A percentile compares a stretch with the other conserved stretches of the same genome.
Evolutionary conservation across 345 rosid genomes (phyloP).

Genomic region (Melastoma malabathricum): DNA sequence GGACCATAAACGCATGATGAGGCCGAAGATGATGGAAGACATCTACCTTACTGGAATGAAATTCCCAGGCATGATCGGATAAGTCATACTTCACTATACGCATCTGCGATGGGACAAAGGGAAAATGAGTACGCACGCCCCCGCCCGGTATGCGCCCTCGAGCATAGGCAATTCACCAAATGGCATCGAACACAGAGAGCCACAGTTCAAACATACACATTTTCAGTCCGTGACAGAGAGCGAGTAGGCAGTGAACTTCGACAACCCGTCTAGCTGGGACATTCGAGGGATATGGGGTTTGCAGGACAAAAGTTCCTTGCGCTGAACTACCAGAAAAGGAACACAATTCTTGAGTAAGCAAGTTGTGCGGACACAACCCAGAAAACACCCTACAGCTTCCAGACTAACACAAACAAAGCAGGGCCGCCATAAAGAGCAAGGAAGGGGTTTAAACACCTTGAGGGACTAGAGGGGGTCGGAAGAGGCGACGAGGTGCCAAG

Average conservation of each 20-base stretch:
- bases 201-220: slow-evolving; percentile 30
- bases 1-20: background rate
- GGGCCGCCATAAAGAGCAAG: background rate
- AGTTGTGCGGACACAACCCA: background rate
- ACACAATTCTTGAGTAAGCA: background rate
- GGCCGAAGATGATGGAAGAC: background rate
- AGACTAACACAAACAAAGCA: too few relatives aligned
- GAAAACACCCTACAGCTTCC: too few relatives aligned
- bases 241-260: slow-evolving; percentile 43
- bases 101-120: slow-evolving; percentile 19
- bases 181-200: background rate
- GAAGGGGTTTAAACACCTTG: slow-evolving; percentile 20
- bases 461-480: slow-evolving; percentile 35
- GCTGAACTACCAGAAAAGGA: slow-evolving; percentile 15
- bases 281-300: slow-evolving; percentile 51
- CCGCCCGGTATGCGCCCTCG: background rate
- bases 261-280: slow-evolving; percentile 31
- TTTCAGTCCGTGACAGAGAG: slow-evolving; percentile 39
- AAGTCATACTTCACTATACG: slow-evolving; percentile 46
- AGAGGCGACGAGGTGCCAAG: slow-evolving; percentile 43
- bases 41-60: slow-evolving; percentile 40
- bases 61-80: slow-evolving; percentile 52
- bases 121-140: background rate
- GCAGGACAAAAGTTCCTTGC: slow-evolving; percentile 38
- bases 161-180: background rate